phyloP scores from a whole-genome alignment of 768 basidiomycete species.

The Tubosaeta brunneosetosa region DNA sequence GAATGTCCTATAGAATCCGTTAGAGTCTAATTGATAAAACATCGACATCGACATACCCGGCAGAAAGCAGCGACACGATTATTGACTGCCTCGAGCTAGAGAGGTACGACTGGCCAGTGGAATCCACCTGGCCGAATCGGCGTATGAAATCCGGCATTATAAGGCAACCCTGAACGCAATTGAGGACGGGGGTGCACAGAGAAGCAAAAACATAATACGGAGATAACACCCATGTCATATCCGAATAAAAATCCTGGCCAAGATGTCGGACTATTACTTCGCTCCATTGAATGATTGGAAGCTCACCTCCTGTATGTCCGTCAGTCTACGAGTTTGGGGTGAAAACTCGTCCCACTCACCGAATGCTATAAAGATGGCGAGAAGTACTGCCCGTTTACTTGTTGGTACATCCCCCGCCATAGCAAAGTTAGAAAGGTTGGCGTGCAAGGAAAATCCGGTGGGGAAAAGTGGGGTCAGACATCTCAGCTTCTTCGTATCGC shows the following conservation, averaged over 20 bases:
- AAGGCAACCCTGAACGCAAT: slow-evolving; percentile 53
- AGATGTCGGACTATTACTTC: neutral
- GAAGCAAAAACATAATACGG: slow-evolving; percentile 36
- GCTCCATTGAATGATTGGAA: neutral
- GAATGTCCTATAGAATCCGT: slow-evolving; percentile 38
- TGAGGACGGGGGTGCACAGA: slow-evolving; percentile 3
- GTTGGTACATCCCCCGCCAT: slow-evolving; percentile 47
- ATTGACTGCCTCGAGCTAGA: slow-evolving; percentile 66
- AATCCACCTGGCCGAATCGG: slow-evolving; percentile 56
- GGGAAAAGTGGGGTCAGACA: neutral
- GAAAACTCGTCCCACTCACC: slow-evolving; percentile 37
- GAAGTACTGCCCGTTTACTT: slow-evolving; percentile 57
- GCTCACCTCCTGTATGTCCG: slow-evolving; percentile 18
- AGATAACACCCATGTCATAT: slow-evolving; percentile 76
- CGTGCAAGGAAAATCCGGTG: neutral
- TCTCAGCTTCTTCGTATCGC: neutral
- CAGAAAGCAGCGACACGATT: slow-evolving; percentile 74
- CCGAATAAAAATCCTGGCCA: slow-evolving; percentile 57
- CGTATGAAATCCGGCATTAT: slow-evolving; percentile 75
- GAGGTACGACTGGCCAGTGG: slow-evolving; percentile 46
- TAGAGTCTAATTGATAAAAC: neutral
- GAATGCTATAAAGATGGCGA: slow-evolving; percentile 71
- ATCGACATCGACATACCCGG: slow-evolving; percentile 41
- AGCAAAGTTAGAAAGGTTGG: neutral
- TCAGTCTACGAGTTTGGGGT: neutral